These are phyloP conservation scores for Coemansia sp. DNA, from an alignment of 192 early-diverging fungal species.

Conservation along the genomic window DNA sequence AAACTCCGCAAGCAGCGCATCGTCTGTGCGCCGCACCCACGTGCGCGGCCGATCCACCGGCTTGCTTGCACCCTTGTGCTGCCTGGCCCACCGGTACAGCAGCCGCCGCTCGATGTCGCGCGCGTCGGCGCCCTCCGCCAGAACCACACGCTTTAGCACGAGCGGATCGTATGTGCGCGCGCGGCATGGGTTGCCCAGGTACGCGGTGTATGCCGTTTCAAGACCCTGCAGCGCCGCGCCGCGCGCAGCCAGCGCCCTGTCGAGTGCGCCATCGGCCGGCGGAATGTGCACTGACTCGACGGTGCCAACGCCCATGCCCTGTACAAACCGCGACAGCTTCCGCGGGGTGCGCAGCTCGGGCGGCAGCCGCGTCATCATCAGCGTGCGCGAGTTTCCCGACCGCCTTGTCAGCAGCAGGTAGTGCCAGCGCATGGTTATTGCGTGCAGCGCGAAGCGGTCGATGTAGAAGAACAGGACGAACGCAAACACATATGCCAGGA, in stretches of 20 bases:
- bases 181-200: slow-evolving; percentile 70
- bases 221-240: slow-evolving; percentile 45
- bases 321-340: slow-evolving; percentile 60
- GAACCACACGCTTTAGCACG: slow-evolving; percentile 35
- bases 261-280: slow-evolving; percentile 54
- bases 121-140: slow-evolving; percentile 29
- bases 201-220: slow-evolving; percentile 57
- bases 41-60: slow-evolving; percentile 10
- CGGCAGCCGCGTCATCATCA: slow-evolving; percentile 70
- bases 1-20: neutral
- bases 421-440: slow-evolving; percentile 55
- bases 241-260: slow-evolving; percentile 57
- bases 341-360: slow-evolving; percentile 56
- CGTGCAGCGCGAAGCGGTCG: slow-evolving; percentile 52
- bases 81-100: slow-evolving; percentile 35
- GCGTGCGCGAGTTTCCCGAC: slow-evolving; percentile 58
- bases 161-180: slow-evolving; percentile 64
- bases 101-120: slow-evolving; percentile 34
- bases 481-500: slow-evolving; percentile 50
- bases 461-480: slow-evolving; percentile 48
- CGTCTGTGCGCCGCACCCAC: neutral
- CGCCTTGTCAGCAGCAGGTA: slow-evolving; percentile 49
- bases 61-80: neutral
- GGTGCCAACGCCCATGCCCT: slow-evolving; percentile 57
- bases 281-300: slow-evolving; percentile 67